Base-by-base conservation (phyloP, 208 protist species). In the Trypanosoma lewisi region DNA sequence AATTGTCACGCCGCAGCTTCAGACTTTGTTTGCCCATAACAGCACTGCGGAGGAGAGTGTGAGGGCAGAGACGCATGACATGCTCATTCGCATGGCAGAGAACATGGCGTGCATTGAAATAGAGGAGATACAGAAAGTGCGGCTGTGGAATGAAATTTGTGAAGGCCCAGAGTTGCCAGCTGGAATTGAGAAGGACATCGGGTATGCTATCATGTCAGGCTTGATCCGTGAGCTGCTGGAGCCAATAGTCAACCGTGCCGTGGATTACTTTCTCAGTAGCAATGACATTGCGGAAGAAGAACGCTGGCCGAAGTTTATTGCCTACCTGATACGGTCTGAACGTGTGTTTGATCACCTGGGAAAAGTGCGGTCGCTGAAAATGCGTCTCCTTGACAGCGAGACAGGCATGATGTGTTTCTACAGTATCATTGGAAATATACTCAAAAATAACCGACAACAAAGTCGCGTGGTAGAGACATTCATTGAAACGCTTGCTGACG, bases 381-480 rank as follows among this genome's bases (percentile, higher is more conserved):
- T 42, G 14, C 16, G 30, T 9, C 52, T 68, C 7, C 16, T 68
- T 7, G 52, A 53, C 45, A 33, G 12, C 16, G 31, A 30, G 4
- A 45, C 21, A 28, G 44, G 30, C 17, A 19, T 41, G 34, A 4
- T 16, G 28, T 63, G 64, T 47, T 70, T 70, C 36, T 70, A 70
- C 37, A 48, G 12, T 28, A 54, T 42, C 56, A 21, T 63, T 2
- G 33, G 45, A 30, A 56, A 44, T 16, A 54, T 54, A 0, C 21
- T 70, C 23, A 3, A 21, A 2, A 30, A 47, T 55, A 4, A 53
- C 21, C 36, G 19, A 11, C 42, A 44, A 1, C 23, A 19, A 28
- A 23, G 45, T 11, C n/a, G 33, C 12, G 54, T 56, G 19, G 55
- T 48, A 4, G 31, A 47, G 16, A 23, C 27, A 14, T 33, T 70